phyloP scores from a whole-genome alignment of 2,329 filamentous ascomycete genomes.

The Cordyceps fumosorosea region DNA sequence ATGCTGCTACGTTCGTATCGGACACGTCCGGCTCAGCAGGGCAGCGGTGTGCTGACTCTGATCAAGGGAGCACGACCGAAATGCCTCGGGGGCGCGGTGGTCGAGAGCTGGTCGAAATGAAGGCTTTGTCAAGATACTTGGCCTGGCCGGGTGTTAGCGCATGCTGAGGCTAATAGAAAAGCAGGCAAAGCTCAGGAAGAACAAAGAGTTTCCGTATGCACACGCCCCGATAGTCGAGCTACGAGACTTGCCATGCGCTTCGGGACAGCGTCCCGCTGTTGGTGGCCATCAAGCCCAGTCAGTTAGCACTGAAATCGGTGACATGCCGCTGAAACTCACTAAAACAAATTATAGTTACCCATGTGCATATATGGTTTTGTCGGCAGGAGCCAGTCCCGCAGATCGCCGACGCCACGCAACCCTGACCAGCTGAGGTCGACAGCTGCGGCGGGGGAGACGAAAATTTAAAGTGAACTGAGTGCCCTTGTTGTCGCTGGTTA shows the following conservation, averaged over 20 bases:
- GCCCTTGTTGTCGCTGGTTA: neutral
- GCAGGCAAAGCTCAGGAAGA: neutral
- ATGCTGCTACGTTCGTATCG: neutral
- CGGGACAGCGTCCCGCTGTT: neutral
- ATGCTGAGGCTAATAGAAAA: neutral
- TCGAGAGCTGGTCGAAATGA: neutral
- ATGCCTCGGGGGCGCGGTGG: constrained; percentile 2
- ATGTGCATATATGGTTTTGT: neutral
- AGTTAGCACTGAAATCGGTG: neutral
- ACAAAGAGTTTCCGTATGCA: neutral
- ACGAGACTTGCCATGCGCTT: neutral
- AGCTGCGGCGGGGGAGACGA: neutral
- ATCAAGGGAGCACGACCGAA: neutral
- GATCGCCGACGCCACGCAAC: constrained; percentile 13
- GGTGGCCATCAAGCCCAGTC: no score
- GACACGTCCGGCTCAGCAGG: neutral
- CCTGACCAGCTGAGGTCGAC: constrained; percentile 13
- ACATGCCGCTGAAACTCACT: neutral
- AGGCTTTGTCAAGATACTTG: neutral
- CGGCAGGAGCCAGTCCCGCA: constrained; percentile 4
- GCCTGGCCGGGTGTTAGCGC: neutral
- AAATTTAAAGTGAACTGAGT: neutral
- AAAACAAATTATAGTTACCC: neutral
- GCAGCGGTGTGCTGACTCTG: constrained; percentile 3
- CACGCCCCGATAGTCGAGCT: neutral